Conservation (phyloP, 208 protist genomes). For the Balamuthia mandrillaris region DNA sequence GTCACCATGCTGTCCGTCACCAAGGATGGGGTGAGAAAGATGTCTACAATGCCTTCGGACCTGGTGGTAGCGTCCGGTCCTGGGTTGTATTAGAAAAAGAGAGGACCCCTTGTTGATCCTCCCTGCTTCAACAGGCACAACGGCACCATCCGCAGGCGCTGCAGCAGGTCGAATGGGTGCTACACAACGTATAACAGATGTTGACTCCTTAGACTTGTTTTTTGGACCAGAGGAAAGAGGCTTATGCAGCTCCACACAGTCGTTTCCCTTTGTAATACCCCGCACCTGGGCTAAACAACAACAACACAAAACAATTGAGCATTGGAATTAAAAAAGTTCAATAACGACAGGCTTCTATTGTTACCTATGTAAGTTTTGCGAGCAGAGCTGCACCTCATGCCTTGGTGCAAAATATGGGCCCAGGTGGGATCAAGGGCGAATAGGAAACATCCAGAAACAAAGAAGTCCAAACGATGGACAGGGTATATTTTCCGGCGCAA, state of each 20-base stretch:
- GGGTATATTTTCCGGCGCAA: too few species aligned
- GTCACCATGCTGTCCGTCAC: not conserved
- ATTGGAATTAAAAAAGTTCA: not conserved
- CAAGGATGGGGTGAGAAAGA: constrained; percentile 4
- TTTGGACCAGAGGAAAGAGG: not conserved
- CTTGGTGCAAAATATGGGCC: not conserved
- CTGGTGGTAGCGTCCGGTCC: not conserved
- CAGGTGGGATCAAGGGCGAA: not conserved
- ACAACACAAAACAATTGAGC: too few species aligned
- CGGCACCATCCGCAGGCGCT: not conserved
- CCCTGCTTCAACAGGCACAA: not conserved
- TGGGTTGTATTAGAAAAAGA: not conserved
- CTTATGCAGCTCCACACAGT: not conserved
- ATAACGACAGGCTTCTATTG: not conserved
- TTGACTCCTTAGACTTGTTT: not conserved
- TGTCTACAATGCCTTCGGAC: not conserved
- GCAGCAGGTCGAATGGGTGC: not conserved
- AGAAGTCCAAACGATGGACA: not conserved
- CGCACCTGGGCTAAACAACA: not conserved
- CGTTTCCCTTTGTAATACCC: not conserved
- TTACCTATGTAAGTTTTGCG: constrained; percentile 11
- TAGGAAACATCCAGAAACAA: not conserved
- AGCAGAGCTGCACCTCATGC: not conserved
- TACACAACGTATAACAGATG: not conserved
- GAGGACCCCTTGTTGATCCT: not conserved